Base-by-base conservation (phyloP, 176 grass and related monocot species). In the Chrysopogon serrulatus region DNA sequence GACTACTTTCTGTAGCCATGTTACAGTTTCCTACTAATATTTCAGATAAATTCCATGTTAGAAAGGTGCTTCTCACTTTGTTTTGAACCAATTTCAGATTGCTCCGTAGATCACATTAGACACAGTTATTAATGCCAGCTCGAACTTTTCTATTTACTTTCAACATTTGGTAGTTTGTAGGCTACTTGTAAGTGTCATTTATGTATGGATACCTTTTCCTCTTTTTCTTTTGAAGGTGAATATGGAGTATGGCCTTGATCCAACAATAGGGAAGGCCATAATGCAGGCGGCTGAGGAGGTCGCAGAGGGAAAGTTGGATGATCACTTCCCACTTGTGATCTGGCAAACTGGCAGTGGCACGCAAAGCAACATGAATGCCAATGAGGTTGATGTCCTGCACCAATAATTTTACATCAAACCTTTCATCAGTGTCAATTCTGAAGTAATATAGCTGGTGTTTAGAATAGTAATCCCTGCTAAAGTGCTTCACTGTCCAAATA, bases 321-420 rank as follows among this genome's bases (percentile, higher is more conserved):
- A 99, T 69, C 93, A 99, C 72, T 99, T 99, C 79, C 97, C 91
- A 11, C 97, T 99, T 74, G 97, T 99, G 73, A 96, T 99, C 70
- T 99, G 93, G 96, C 96, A 99, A 87, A 99, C 96, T 86, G 96
- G 96, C 45, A 99, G 96, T 51, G 96, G 96, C 32, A 99, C 96
- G 27, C 96, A 99, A 82, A 99, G 96, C 91, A 99, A 99, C 90
- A 99, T 99, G 96, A 99, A 99, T 69, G 96, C 96, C 44, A 99
- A 99, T 71, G 96, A 96, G 96, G 96, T 98, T 78, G 71, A 26
- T 85, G 42, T 68, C 21, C 63, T 77, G 78, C 21, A 28, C 40
- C 40, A 71, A 34, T 76, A 82, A 11, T 5, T 47, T 37, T 47
- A 86, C 71, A 32, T 49, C 66, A 63, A 60, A 74, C 76, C 40